A percentile compares a stretch with the other conserved stretches of the same genome.
phyloP scores from a whole-genome alignment of 202 grass and related monocot species.

The Digitaria exilis region DNA sequence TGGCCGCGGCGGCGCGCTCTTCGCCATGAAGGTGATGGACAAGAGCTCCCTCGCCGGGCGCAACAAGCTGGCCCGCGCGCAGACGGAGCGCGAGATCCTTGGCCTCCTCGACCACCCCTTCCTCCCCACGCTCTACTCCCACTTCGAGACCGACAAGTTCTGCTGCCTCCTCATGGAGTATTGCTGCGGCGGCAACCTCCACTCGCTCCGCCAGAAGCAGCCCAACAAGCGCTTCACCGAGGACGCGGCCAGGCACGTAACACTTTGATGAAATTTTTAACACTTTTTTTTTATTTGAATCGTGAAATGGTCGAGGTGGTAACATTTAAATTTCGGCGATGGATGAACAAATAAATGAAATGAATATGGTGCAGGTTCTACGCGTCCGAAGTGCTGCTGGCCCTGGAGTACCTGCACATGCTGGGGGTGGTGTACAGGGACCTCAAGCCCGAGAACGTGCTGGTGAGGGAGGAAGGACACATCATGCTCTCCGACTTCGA shows the following conservation, averaged over 20 bases:
- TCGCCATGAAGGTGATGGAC: conserved; percentile 99
- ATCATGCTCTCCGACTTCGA: conserved; percentile 97
- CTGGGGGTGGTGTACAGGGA: conserved; percentile 84
- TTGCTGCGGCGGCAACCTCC: conserved; percentile 95
- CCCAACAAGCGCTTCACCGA: conserved; percentile 75
- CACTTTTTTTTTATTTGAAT: not conserved
- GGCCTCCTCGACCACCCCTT: conserved; percentile 82
- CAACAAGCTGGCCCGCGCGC: conserved; percentile 79
- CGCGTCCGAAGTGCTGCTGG: conserved; percentile 81
- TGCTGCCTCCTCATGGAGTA: conserved; percentile 95
- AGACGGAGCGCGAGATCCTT: conserved; percentile 90
- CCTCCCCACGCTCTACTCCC: conserved; percentile 85
- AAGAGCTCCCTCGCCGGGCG: conserved; percentile 65
- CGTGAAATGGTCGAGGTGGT: not conserved
- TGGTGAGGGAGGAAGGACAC: conserved; percentile 82
- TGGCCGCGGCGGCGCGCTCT: conserved; percentile 39
- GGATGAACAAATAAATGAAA: not conserved
- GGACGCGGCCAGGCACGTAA: conserved; percentile 82
- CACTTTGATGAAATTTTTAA: too few species aligned
- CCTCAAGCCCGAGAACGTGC: conserved; percentile 91
- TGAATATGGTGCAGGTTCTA: conserved; percentile 56
- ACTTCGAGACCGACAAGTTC: conserved; percentile 93
- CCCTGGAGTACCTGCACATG: conserved; percentile 97
- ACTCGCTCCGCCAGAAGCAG: conserved; percentile 85
- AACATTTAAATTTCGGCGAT: too few species aligned